Conservation (phyloP, 768 basidiomycete species). For the Glaciozyma martinii region DNA sequence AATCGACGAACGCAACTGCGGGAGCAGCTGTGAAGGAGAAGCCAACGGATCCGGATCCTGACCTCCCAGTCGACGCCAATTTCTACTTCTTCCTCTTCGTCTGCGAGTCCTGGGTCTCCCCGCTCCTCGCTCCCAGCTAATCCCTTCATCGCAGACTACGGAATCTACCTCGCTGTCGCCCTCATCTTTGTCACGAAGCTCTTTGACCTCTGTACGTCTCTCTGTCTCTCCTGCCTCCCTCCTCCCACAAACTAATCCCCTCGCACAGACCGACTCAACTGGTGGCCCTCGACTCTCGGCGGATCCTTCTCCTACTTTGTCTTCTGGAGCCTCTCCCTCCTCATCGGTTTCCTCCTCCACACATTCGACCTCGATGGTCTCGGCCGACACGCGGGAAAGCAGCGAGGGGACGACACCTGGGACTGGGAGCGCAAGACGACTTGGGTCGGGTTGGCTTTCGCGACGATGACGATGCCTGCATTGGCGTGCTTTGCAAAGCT, state of each 20-base stretch:
- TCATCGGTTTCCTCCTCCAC: slow-evolving; percentile 33
- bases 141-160: slow-evolving; percentile 23
- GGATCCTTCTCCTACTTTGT: slow-evolving; percentile 40
- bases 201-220: slow-evolving; percentile 42
- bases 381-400: slow-evolving; percentile 3
- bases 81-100: slow-evolving; percentile 43
- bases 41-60: slow-evolving; percentile 5
- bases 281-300: slow-evolving; percentile 43
- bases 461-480: slow-evolving; percentile 31
- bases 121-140: background rate
- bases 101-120: slow-evolving; percentile 28
- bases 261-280: slow-evolving; percentile 35
- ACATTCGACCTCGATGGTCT: slow-evolving; percentile 33
- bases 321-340: slow-evolving; percentile 37
- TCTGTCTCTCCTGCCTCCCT: background rate
- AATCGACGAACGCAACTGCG: background rate
- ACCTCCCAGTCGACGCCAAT: slow-evolving; percentile 41
- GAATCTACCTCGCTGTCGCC: slow-evolving; percentile 43
- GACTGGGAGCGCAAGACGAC: slow-evolving; percentile 38
- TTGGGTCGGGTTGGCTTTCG: slow-evolving; percentile 33
- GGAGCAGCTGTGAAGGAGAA: background rate
- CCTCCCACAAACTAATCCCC: background rate
- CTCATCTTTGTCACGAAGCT: slow-evolving; percentile 44
- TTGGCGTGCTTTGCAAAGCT: slow-evolving; percentile 42
- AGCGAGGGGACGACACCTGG: slow-evolving; percentile 12